These are phyloP conservation scores for Phellopilus nigrolimitatus DNA, from an alignment of 1,284 basidiomycete species.

Conservation along the genomic window DNA sequence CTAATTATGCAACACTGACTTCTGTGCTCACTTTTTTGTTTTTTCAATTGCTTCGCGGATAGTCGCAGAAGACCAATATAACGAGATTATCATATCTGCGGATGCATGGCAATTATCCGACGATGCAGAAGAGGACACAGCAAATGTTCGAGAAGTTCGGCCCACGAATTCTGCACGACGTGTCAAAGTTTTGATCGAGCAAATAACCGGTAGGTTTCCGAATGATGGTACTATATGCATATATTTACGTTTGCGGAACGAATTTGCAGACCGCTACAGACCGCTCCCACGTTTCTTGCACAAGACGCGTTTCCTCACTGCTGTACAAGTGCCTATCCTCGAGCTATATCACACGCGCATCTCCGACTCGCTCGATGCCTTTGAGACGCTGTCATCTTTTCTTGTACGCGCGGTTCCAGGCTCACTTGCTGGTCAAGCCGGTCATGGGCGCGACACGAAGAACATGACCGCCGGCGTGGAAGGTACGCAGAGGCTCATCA, in stretches of 20 bases:
- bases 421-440: slow-evolving; percentile 53
- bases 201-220: slow-evolving; percentile 67
- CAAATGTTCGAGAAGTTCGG: slow-evolving; percentile 41
- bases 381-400: slow-evolving; percentile 84
- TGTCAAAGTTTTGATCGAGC: slow-evolving; percentile 80
- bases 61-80: slow-evolving; percentile 80
- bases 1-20: not conserved
- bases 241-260: not conserved
- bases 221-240: not conserved
- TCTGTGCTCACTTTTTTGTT: slow-evolving; percentile 2
- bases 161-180: slow-evolving; percentile 79
- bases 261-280: slow-evolving; percentile 74
- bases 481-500: slow-evolving; percentile 76
- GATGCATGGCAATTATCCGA: slow-evolving; percentile 89
- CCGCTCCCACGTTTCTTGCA: slow-evolving; percentile 78
- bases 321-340: slow-evolving; percentile 83
- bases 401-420: slow-evolving; percentile 91
- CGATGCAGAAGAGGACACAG: slow-evolving; percentile 46
- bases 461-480: slow-evolving; percentile 72
- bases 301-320: slow-evolving; percentile 77
- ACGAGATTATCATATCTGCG: slow-evolving; percentile 72
- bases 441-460: slow-evolving; percentile 50
- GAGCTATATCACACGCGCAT: slow-evolving; percentile 76
- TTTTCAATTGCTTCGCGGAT: slow-evolving; percentile 8
- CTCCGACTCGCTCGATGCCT: slow-evolving; percentile 83